These are phyloP conservation scores for Flaveria linearis DNA, from an alignment of 129 eudicot species.

Conservation along the genomic window DNA sequence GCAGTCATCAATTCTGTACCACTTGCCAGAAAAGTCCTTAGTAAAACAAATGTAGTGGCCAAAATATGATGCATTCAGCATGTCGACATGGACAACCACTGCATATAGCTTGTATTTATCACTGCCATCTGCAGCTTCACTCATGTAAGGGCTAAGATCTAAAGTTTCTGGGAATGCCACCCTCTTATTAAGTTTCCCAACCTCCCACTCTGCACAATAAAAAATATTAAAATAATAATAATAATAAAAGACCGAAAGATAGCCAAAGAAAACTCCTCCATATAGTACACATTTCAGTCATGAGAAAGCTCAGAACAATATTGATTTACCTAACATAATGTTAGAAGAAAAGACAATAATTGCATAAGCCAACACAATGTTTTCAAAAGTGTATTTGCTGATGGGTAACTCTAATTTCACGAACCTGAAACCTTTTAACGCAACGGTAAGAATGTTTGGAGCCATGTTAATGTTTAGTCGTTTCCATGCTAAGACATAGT, in stretches of 20 bases:
- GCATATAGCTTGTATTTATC: constrained; percentile 75
- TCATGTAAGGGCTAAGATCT: constrained; percentile 78
- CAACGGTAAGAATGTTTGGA: constrained; percentile 93
- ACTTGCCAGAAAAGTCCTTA: constrained; percentile 75
- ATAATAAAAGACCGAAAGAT: not conserved
- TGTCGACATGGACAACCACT: constrained; percentile 91
- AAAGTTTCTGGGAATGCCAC: constrained; percentile 77
- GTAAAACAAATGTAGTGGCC: constrained; percentile 89
- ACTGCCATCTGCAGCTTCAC: constrained; percentile 56
- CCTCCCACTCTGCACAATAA: constrained; percentile 73
- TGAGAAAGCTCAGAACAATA: not conserved
- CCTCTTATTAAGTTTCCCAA: constrained; percentile 88
- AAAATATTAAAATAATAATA: constrained; percentile 10
- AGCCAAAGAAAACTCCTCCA: not conserved
- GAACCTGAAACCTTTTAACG: constrained; percentile 95
- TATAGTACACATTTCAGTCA: not conserved
- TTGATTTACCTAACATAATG: not conserved
- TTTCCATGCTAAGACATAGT: constrained; percentile 88
- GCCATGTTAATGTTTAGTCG: constrained; percentile 62
- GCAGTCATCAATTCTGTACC: constrained; percentile 91
- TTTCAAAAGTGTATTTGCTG: constrained; percentile 18
- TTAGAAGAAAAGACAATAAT: not conserved
- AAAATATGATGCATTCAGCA: constrained; percentile 91
- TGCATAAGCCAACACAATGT: constrained; percentile 9
- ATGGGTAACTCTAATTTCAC: constrained; percentile 25